These are phyloP conservation scores for Coprinopsis strossmayeri DNA, from an alignment of 768 basidiomycete genomes.

Conservation along the genomic window DNA sequence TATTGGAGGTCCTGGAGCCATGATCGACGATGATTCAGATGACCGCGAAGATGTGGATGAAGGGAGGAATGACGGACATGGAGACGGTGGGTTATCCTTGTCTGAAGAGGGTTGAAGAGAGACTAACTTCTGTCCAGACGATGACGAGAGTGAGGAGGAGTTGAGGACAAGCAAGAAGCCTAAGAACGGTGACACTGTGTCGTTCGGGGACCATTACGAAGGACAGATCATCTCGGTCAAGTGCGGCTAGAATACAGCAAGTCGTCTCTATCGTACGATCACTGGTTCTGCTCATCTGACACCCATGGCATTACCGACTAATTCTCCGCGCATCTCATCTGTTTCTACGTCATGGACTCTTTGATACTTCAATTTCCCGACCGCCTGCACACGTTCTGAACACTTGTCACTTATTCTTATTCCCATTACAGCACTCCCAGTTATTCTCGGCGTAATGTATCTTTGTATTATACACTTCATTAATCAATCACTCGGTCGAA, in stretches of 20 bases:
- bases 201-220: conserved; percentile 49
- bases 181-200: conserved; percentile 25
- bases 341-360: not conserved
- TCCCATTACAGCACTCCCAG: not conserved
- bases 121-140: conserved; percentile 14
- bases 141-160: conserved; percentile 13
- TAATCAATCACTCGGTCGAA: not conserved
- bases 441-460: conserved; percentile 1
- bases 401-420: not conserved
- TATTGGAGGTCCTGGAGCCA: conserved; percentile 26
- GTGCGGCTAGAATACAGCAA: conserved; percentile 23
- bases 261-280: not conserved
- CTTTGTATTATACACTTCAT: not conserved
- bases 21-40: conserved; percentile 15
- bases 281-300: not conserved
- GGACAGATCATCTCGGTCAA: conserved; percentile 49
- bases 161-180: conserved; percentile 12
- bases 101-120: conserved; percentile 7
- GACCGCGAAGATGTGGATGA: conserved; percentile 11
- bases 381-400: no score
- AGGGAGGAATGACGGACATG: conserved; percentile 11
- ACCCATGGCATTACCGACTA: not conserved
- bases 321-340: not conserved
- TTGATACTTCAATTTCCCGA: not conserved
- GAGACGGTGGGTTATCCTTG: conserved; percentile 12